Conservation (phyloP, 148 eudicot species). For the Camellia granthamiana region DNA sequence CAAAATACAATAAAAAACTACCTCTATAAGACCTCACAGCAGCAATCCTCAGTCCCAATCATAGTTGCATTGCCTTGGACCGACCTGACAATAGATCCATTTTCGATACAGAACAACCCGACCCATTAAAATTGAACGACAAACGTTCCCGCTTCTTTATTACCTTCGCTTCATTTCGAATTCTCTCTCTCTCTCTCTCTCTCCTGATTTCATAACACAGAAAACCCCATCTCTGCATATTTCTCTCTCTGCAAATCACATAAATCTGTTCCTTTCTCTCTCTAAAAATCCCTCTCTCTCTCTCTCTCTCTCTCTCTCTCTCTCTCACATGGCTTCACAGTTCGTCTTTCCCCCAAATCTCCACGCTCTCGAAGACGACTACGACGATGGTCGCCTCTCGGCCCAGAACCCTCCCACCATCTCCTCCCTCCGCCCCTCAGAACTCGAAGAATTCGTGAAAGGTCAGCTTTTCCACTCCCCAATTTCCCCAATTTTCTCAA, state of each 20-base stretch:
- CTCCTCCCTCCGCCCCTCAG: slow-evolving; percentile 60
- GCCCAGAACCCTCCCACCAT: slow-evolving; percentile 33
- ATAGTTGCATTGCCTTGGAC: too few relatives aligned
- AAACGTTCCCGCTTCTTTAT: neutral
- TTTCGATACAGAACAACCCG: too few relatives aligned
- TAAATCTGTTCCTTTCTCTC: too few relatives aligned
- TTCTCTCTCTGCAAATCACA: too few relatives aligned
- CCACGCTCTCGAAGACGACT: slow-evolving; percentile 47
- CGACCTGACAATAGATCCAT: too few relatives aligned
- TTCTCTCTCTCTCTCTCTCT: too few relatives aligned
- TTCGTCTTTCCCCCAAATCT: slow-evolving; percentile 71
- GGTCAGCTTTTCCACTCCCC: slow-evolving; percentile 26
- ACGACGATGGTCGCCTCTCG: slow-evolving; percentile 33
- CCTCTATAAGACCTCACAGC: too few relatives aligned
- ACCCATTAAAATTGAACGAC: neutral
- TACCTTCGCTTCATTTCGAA: neutral
- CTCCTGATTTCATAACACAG: too few relatives aligned
- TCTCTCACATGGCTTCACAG: slow-evolving; percentile 51
- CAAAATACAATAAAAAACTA: too few relatives aligned
- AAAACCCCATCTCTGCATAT: too few relatives aligned
- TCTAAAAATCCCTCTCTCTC: neutral
- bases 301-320: slow-evolving; percentile 18
- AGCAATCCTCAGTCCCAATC: too few relatives aligned
- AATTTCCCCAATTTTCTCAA: slow-evolving; percentile 6
- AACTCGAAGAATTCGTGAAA: slow-evolving; percentile 92